These are phyloP conservation scores for Cyathus striatus DNA, from an alignment of 768 basidiomycete species.

Conservation along the genomic window DNA sequence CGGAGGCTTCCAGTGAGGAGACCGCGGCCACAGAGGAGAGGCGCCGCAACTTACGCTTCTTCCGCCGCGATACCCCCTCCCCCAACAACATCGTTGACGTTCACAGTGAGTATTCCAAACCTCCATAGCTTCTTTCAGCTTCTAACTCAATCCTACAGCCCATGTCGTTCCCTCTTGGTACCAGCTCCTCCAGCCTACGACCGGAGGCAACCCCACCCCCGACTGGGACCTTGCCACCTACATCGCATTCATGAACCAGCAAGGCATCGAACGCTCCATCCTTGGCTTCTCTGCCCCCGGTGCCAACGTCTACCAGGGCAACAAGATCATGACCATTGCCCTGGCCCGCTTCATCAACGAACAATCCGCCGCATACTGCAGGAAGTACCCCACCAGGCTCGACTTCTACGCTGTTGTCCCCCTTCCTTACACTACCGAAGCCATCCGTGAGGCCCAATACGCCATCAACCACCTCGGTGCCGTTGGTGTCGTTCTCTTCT, in stretches of 20 bases:
- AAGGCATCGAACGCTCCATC: slow-evolving; percentile 23
- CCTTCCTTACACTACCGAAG: slow-evolving; percentile 25
- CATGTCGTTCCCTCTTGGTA: slow-evolving; percentile 28
- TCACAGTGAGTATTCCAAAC: slow-evolving; percentile 15
- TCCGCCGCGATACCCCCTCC: slow-evolving; percentile 10
- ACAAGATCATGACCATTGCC: slow-evolving; percentile 20
- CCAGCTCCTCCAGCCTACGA: slow-evolving; percentile 17
- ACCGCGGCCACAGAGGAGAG: slow-evolving; percentile 2
- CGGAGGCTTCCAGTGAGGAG: too few species aligned
- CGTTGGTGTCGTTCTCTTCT: slow-evolving; percentile 24
- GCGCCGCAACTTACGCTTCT: slow-evolving; percentile 5
- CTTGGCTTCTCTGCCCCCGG: slow-evolving; percentile 27
- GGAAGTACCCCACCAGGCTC: slow-evolving; percentile 19
- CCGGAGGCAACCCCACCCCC: slow-evolving; percentile 23
- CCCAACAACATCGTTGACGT: slow-evolving; percentile 21
- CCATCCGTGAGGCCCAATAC: slow-evolving; percentile 25
- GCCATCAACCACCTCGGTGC: slow-evolving; percentile 26
- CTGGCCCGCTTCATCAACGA: slow-evolving; percentile 31
- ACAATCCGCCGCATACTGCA: slow-evolving; percentile 25
- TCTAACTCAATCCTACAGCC: slow-evolving; percentile 8
- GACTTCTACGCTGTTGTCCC: slow-evolving; percentile 29
- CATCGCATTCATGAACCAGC: slow-evolving; percentile 23
- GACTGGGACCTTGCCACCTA: slow-evolving; percentile 21
- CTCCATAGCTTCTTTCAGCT: neutral
- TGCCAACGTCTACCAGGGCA: slow-evolving; percentile 23